Evolutionary conservation across 208 protist species (phyloP).

Genomic region (Leishmania mexicana): DNA sequence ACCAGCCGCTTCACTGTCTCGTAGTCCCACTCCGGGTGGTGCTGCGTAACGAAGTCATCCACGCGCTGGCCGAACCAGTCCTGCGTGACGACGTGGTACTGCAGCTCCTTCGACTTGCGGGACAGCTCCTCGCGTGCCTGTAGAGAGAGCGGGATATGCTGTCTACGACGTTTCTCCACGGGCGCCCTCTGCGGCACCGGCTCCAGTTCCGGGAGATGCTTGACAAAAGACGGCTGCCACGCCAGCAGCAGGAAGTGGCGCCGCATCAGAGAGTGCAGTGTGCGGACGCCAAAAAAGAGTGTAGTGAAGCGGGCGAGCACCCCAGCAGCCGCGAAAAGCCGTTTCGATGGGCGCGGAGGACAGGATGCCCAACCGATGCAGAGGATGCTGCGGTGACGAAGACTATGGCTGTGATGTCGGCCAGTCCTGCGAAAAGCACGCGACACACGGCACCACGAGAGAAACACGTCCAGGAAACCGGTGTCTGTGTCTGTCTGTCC

Average conservation of each 20-base stretch:
- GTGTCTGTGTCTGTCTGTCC: neutral
- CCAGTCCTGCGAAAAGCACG: neutral
- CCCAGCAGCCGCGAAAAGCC: neutral
- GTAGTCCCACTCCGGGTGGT: slow-evolving; percentile 89
- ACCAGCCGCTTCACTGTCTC: slow-evolving; percentile 80
- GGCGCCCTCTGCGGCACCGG: slow-evolving; percentile 17
- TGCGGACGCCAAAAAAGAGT: neutral
- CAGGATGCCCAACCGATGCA: neutral
- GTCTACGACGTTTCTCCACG: slow-evolving; percentile 54
- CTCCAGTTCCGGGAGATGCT: slow-evolving; percentile 43
- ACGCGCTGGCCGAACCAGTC: slow-evolving; percentile 90
- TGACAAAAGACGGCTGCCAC: slow-evolving; percentile 49
- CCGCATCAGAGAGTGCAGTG: slow-evolving; percentile 8
- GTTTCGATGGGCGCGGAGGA: neutral
- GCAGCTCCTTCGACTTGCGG: slow-evolving; percentile 52
- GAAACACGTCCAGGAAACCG: neutral
- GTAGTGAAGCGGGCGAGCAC: neutral
- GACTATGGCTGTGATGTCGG: neutral
- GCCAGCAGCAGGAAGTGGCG: slow-evolving; percentile 18
- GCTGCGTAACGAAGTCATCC: slow-evolving; percentile 80
- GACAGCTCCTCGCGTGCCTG: slow-evolving; percentile 67
- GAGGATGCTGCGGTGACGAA: neutral
- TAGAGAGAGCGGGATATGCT: slow-evolving; percentile 71
- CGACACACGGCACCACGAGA: neutral
- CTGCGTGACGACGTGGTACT: slow-evolving; percentile 88